These are phyloP conservation scores for Cucurbitaria berberidis DNA, from an alignment of 2,329 filamentous ascomycete species.

Conservation along the genomic window DNA sequence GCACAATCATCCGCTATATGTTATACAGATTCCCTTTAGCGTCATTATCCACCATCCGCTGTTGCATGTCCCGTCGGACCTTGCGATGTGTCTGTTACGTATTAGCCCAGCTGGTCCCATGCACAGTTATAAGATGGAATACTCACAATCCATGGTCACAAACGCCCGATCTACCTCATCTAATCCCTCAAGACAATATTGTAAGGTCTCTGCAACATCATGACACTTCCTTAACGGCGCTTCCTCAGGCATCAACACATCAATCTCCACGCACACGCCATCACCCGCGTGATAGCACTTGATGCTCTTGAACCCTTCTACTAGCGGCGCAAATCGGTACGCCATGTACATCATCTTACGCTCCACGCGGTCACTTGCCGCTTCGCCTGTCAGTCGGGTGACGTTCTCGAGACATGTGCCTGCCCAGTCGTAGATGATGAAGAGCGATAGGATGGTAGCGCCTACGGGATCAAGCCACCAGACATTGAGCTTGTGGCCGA, in stretches of 20 bases:
- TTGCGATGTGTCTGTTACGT: slow-evolving; percentile 27
- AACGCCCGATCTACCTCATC: slow-evolving; percentile 61
- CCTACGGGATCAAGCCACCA: slow-evolving; percentile 73
- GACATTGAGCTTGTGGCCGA: slow-evolving; percentile 63
- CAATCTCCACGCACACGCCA: slow-evolving; percentile 67
- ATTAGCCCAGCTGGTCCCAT: slow-evolving; percentile 8
- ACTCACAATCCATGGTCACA: slow-evolving; percentile 59
- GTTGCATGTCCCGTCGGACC: slow-evolving; percentile 32
- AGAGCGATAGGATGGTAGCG: slow-evolving; percentile 67
- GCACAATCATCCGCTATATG: background rate
- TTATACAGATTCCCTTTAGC: background rate
- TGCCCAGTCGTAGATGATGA: slow-evolving; percentile 73
- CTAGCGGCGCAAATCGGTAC: slow-evolving; percentile 62
- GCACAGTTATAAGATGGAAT: too few relatives aligned
- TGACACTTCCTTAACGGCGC: slow-evolving; percentile 61
- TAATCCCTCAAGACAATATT: slow-evolving; percentile 65
- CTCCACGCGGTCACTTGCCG: slow-evolving; percentile 58
- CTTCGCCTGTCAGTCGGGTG: slow-evolving; percentile 64
- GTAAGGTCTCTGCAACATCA: slow-evolving; percentile 67
- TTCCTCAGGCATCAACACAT: slow-evolving; percentile 63
- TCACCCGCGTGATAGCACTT: slow-evolving; percentile 68
- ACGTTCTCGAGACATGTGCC: slow-evolving; percentile 67
- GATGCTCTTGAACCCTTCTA: slow-evolving; percentile 61
- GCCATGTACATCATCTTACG: slow-evolving; percentile 67
- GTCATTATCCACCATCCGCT: slow-evolving; percentile 8